Conservation (phyloP, 2,329 filamentous ascomycete species). For the Penicillium sp. region DNA sequence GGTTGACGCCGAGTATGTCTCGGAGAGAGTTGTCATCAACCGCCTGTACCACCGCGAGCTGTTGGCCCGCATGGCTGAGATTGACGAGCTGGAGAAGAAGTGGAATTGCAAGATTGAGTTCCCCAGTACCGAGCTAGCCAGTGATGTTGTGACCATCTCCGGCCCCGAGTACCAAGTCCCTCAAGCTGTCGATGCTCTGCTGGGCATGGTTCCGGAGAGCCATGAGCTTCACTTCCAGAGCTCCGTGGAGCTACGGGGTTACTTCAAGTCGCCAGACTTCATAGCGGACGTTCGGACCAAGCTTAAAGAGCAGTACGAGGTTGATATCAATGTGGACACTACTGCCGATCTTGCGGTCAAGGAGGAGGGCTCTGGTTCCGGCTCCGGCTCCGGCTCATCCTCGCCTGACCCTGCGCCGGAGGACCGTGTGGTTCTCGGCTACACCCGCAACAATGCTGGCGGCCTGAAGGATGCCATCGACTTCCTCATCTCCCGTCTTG, state of each 20-base stretch:
- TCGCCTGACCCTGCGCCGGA: constrained; percentile 50
- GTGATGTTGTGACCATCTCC: constrained; percentile 91
- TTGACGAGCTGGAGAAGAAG: constrained; percentile 95
- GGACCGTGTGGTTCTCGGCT: constrained; percentile 67
- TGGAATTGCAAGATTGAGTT: constrained; percentile 99
- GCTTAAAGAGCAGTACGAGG: constrained; percentile 87
- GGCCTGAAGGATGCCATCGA: constrained; percentile 95
- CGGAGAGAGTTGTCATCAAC: constrained; percentile 89
- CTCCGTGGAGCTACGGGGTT: constrained; percentile 72
- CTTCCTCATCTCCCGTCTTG: constrained; percentile 81
- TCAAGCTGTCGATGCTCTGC: constrained; percentile 90
- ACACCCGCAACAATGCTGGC: constrained; percentile 95
- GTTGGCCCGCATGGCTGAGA: constrained; percentile 79
- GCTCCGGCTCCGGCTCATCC: constrained; percentile 22
- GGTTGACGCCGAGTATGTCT: constrained; percentile 94
- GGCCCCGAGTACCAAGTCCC: constrained; percentile 98
- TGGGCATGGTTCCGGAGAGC: constrained; percentile 96
- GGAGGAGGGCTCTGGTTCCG: constrained; percentile 26
- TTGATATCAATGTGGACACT: constrained; percentile 72
- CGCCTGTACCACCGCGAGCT: constrained; percentile 93
- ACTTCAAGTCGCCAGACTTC: constrained; percentile 79
- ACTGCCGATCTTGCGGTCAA: constrained; percentile 30
- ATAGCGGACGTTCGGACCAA: constrained; percentile 75
- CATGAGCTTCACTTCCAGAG: constrained; percentile 86
- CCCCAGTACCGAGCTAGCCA: constrained; percentile 94